Conservation (phyloP, 2,329 filamentous ascomycete genomes). For the Hymenoscyphus linearis region DNA sequence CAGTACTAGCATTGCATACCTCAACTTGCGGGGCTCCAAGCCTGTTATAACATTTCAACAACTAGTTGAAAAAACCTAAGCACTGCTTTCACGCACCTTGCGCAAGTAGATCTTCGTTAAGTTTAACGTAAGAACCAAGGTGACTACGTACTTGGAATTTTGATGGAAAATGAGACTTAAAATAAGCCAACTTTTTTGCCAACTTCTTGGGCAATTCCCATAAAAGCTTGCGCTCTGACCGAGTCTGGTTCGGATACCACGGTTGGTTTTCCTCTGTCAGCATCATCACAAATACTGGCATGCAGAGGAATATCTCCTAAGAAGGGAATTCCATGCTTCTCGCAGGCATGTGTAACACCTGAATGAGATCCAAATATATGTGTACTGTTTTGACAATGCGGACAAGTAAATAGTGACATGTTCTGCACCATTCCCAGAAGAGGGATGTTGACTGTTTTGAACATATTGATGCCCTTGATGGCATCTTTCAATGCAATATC, state of each 20-base stretch:
- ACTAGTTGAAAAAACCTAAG: background rate
- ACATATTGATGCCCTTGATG: constrained; percentile 87
- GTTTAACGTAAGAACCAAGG: background rate
- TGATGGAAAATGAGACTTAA: background rate
- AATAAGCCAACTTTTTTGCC: constrained; percentile 27
- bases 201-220: constrained; percentile 59
- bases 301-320: constrained; percentile 87
- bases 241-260: constrained; percentile 82
- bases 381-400: constrained; percentile 67
- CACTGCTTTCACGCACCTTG: no score
- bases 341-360: constrained; percentile 63
- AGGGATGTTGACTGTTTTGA: constrained; percentile 69
- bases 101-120: background rate
- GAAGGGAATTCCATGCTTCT: constrained; percentile 68
- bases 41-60: background rate
- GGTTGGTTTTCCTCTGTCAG: constrained; percentile 81
- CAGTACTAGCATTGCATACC: background rate
- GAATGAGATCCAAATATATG: constrained; percentile 67
- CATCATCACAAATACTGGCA: constrained; percentile 79
- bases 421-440: constrained; percentile 87
- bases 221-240: constrained; percentile 65
- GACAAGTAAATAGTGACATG: constrained; percentile 81
- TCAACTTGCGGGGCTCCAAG: background rate
- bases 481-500: constrained; percentile 90
- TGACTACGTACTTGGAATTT: background rate